A percentile compares a stretch with the other conserved stretches of the same genome.
phyloP scores from a whole-genome alignment of 73 alveolate genomes.

The Loxodes magnus region DNA sequence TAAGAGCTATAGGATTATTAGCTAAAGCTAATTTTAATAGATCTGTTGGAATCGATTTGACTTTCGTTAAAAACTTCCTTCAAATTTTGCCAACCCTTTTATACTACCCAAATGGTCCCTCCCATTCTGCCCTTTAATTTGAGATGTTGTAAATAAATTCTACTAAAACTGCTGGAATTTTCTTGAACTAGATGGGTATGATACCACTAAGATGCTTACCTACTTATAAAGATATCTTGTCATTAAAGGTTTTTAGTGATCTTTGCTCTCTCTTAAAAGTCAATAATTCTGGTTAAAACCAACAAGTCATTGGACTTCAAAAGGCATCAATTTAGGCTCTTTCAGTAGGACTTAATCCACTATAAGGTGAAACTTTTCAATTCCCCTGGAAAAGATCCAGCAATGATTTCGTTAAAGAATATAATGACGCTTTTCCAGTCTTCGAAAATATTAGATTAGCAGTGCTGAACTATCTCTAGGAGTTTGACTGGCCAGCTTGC shows the following conservation, averaged over 20 bases:
- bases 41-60: conserved; percentile 59
- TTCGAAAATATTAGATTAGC: conserved; percentile 47
- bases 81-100: conserved; percentile 40
- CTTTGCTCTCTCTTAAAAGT: not conserved
- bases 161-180: conserved; percentile 81
- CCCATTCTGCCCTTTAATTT: conserved; percentile 1
- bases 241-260: conserved; percentile 59
- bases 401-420: conserved; percentile 44
- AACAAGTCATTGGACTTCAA: conserved; percentile 35
- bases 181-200: conserved; percentile 75
- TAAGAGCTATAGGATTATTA: conserved; percentile 73
- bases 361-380: conserved; percentile 84
- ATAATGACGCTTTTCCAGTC: conserved; percentile 34
- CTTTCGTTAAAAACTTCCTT: conserved; percentile 38
- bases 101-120: conserved; percentile 1
- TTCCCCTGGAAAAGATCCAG: conserved; percentile 91
- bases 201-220: conserved; percentile 73
- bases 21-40: conserved; percentile 68
- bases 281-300: not conserved
- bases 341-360: conserved; percentile 77
- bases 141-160: conserved; percentile 30
- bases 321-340: conserved; percentile 63
- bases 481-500: conserved; percentile 36
- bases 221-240: conserved; percentile 78
- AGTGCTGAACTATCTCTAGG: conserved; percentile 18